phyloP scores from a whole-genome alignment of 495 filamentous ascomycete genomes.

The Aspergillus wentii region DNA sequence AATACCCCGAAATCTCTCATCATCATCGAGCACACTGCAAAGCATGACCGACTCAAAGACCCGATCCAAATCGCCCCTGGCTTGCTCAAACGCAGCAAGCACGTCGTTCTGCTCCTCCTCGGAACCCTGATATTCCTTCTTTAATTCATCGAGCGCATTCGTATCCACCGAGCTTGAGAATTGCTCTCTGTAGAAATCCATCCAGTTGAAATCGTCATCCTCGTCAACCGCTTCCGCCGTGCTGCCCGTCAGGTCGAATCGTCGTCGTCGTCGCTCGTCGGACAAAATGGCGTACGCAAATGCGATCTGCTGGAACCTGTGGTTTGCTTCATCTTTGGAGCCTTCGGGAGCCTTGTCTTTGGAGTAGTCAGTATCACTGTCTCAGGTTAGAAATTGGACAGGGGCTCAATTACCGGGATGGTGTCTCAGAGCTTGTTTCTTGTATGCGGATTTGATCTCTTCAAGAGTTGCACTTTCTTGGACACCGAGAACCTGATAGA shows the following conservation, averaged over 20 bases:
- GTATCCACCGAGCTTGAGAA: slow-evolving; percentile 65
- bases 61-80: slow-evolving; percentile 64
- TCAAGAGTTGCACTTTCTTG: slow-evolving; percentile 62
- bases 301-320: slow-evolving; percentile 81
- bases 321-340: slow-evolving; percentile 62
- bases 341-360: slow-evolving; percentile 69
- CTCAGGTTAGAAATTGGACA: not conserved
- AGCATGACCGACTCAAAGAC: slow-evolving; percentile 84
- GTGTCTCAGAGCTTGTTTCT: slow-evolving; percentile 80
- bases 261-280: slow-evolving; percentile 65
- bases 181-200: slow-evolving; percentile 78
- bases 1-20: slow-evolving; percentile 72
- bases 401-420: slow-evolving; percentile 67
- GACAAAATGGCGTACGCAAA: slow-evolving; percentile 93
- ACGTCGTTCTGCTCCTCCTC: slow-evolving; percentile 78
- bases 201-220: slow-evolving; percentile 82
- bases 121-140: slow-evolving; percentile 73
- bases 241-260: slow-evolving; percentile 85
- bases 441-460: slow-evolving; percentile 93
- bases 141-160: slow-evolving; percentile 67
- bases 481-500: slow-evolving; percentile 83
- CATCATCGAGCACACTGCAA: slow-evolving; percentile 77
- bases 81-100: slow-evolving; percentile 64
- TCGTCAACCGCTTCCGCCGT: slow-evolving; percentile 75
- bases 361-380: slow-evolving; percentile 5